Percentiles rank a stretch among this genome's conserved stretches.
These are phyloP conservation scores for Apophysomyces ossiformis DNA, from an alignment of 371 early-diverging fungal genomes.

Conservation along the genomic window DNA sequence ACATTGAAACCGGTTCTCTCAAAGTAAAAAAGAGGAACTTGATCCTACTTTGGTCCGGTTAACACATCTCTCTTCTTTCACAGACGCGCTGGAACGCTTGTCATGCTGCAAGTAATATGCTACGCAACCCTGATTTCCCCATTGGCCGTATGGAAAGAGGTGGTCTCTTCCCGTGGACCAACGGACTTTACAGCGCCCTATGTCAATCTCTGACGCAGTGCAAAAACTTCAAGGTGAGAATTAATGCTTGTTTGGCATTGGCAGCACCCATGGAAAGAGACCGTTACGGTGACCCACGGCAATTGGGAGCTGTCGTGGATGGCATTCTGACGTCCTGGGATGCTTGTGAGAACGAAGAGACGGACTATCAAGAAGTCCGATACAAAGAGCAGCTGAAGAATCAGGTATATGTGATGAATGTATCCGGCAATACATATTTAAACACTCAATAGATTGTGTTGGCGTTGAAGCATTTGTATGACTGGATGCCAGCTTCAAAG, in stretches of 20 bases:
- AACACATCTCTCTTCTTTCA: background rate
- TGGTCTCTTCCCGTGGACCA: slow-evolving; percentile 56
- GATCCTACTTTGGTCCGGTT: too few relatives aligned
- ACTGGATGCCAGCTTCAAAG: background rate
- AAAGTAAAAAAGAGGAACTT: slow-evolving; percentile 52
- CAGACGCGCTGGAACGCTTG: slow-evolving; percentile 87
- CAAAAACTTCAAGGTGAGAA: slow-evolving; percentile 83
- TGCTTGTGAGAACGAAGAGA: slow-evolving; percentile 29
- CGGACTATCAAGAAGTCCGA: slow-evolving; percentile 63
- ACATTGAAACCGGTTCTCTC: slow-evolving; percentile 72
- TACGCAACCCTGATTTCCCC: slow-evolving; percentile 64
- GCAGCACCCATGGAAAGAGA: slow-evolving; percentile 44
- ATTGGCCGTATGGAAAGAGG: slow-evolving; percentile 50
- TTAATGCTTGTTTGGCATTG: slow-evolving; percentile 76
- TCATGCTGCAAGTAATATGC: slow-evolving; percentile 72
- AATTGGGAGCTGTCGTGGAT: slow-evolving; percentile 44
- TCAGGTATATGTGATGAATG: slow-evolving; percentile 39
- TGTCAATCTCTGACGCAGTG: slow-evolving; percentile 58
- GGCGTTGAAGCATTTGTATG: slow-evolving; percentile 4
- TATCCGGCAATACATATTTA: background rate
- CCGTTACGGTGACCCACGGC: slow-evolving; percentile 55
- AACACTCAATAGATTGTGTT: background rate
- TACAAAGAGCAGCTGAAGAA: slow-evolving; percentile 62
- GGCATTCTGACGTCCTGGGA: slow-evolving; percentile 51
- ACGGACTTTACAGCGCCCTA: slow-evolving; percentile 57